Base-by-base conservation (phyloP, 805 yeast species). In the Pichia insulana region DNA sequence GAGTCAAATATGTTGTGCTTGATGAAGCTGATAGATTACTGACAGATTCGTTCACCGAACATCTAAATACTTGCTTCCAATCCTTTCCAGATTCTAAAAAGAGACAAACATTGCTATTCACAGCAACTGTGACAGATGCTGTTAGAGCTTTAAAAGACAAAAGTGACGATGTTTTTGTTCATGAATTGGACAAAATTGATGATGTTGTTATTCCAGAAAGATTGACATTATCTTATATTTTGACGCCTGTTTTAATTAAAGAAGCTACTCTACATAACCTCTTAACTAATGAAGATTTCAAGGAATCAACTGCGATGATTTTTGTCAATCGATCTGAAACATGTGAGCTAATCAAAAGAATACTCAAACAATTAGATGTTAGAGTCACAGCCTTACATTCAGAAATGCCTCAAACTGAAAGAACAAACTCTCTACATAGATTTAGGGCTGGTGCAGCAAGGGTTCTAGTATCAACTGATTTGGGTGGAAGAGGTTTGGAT, bases 1-100 rank as follows among this genome's bases (percentile, higher is more conserved):
- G 94, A 51, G 81, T 83, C 15, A 80, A 81, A 57, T 92, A 70
- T 56, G 67, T 92, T 41, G 97, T 92, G 2, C 67, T 92, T 2
- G 98, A 92, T 69, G 98, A 90, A 66, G 98, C 98, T 1, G 98
- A 92, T 70, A 73, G 96, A 47, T 65, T 92, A 26, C 72, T 92
- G 49, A 85, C 92, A 36, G 77, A 80, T 42, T 83, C 94, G 37
- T 88, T 92, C 62, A 81, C 89, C 9, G 72, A 76, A 28, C 95
- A 90, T 61, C 67, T 92, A 46, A 73, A 74, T 38, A 71, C 75
- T 18, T 87, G 96, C 55, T 73, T 90, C 54, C 67, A 69, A 6
- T 74, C 78, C 0, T 62, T 92, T 31, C 96, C 98, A 0, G 65
- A 74, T 1, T 68, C 94, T 2, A 70, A 69, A 3, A 68, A 74